Percentiles rank a stretch among this genome's conserved stretches.
These are phyloP conservation scores for Tetrapisispora phaffii DNA, from an alignment of 805 yeast genomes.

Conservation along the genomic window DNA sequence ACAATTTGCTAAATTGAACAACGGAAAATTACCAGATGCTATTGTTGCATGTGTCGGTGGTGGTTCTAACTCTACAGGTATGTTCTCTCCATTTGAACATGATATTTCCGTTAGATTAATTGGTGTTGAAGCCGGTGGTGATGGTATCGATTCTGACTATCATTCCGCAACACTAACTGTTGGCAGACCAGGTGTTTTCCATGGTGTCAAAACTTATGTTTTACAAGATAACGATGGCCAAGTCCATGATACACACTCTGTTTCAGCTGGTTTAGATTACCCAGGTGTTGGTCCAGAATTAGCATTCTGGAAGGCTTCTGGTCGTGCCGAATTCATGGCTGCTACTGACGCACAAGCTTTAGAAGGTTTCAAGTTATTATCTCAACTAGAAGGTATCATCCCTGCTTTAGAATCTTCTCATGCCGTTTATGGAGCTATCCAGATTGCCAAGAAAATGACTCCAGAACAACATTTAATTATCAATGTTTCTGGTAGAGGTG, in stretches of 20 bases:
- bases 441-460: slow-evolving; percentile 74
- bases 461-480: slow-evolving; percentile 76
- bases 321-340: slow-evolving; percentile 83
- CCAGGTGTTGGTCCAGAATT: slow-evolving; percentile 99
- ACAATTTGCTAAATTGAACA: slow-evolving; percentile 70
- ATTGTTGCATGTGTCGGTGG: slow-evolving; percentile 99
- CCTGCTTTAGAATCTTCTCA: slow-evolving; percentile 98
- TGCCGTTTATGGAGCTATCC: slow-evolving; percentile 85
- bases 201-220: slow-evolving; percentile 91
- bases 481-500: slow-evolving; percentile 97
- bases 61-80: slow-evolving; percentile 93
- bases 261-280: slow-evolving; percentile 96
- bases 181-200: slow-evolving; percentile 95
- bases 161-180: slow-evolving; percentile 95
- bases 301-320: slow-evolving; percentile 88
- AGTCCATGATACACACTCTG: slow-evolving; percentile 94
- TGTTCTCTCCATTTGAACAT: slow-evolving; percentile 87
- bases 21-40: slow-evolving; percentile 82
- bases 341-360: slow-evolving; percentile 95
- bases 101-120: slow-evolving; percentile 67
- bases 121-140: slow-evolving; percentile 99
- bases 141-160: slow-evolving; percentile 77
- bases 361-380: slow-evolving; percentile 75
- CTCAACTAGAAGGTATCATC: slow-evolving; percentile 94
- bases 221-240: slow-evolving; percentile 91